Base-by-base conservation (phyloP, 352 stramenopile species). In the Thraustochytrium sp. region DNA sequence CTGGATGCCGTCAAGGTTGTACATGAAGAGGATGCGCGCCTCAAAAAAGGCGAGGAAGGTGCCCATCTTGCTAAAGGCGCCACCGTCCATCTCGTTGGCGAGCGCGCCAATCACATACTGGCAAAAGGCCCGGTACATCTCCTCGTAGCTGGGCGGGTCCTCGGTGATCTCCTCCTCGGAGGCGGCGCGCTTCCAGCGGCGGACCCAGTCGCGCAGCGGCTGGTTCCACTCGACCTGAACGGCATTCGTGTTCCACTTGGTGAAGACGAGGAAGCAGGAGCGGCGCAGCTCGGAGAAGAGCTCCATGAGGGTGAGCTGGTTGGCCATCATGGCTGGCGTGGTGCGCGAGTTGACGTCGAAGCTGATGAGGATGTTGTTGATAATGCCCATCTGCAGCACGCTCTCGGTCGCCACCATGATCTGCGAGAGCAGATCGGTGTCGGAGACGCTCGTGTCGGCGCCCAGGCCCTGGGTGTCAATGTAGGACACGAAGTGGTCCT, bases 291-390 rank as follows among this genome's bases (percentile, higher is more conserved):
- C 74, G 74, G 49, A 73, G 36, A 82, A 82, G 2, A 82, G 74
- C 42, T 82, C 74, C 74, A 82, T 82, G 18, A 82, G 55, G 29
- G 74, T 82, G n/a, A 82, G 74, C 74, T 82, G 74, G 38, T 82
- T 82, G 3, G 74, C 74, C 74, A 82, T 82, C 74, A 82, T 82
- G 29, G 74, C 74, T 29, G 74, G 74, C 55, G 74, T 82, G 3
- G 74, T 82, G 51, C 74, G 49, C 51, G 74, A 56, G 74, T 82
- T 82, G 16, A 82, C 74, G 56, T 82, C 74, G 55, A 82, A 82
- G n/a, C 37, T 68, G 56, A 82, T 82, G 29, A 82, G 53, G 29
- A 82, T 82, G 74, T 82, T 82, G 56, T 82, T 82, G 40, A 82
- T 82, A 31, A 82, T 82, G 23, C 74, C 74, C 74, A 82, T 82